Conservation (phyloP, 257 asterid genomes). For the Vinca minor region DNA sequence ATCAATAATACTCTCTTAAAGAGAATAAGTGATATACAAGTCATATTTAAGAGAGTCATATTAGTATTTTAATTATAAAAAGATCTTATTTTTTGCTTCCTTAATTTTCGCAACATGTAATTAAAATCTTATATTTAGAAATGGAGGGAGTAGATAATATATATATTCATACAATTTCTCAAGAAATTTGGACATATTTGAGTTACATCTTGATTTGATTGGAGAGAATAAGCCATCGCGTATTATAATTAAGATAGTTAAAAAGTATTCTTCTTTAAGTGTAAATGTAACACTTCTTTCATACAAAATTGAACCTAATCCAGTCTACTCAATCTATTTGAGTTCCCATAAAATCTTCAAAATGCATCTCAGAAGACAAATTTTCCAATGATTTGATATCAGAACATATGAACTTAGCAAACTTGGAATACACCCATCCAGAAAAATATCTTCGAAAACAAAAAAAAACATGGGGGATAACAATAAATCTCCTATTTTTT, state of each 20-base stretch:
- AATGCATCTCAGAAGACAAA: conserved; percentile 19
- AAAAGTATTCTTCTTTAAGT: conserved; percentile 3
- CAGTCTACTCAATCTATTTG: not conserved
- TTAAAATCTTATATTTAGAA: too few relatives aligned
- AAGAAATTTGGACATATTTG: not conserved
- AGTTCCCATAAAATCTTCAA: conserved; percentile 14
- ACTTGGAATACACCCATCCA: not conserved
- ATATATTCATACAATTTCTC: not conserved
- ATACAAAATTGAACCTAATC: not conserved
- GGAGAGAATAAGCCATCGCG: conserved; percentile 9
- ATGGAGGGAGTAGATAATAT: too few relatives aligned
- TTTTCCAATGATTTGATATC: conserved; percentile 16
- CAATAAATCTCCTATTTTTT: not conserved
- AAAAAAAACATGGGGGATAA: not conserved
- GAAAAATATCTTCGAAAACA: not conserved
- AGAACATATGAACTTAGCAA: conserved; percentile 2
- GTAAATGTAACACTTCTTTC: conserved; percentile 6
- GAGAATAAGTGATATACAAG: too few relatives aligned
- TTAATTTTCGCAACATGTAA: too few relatives aligned
- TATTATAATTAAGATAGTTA: not conserved
- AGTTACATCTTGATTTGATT: conserved; percentile 2
- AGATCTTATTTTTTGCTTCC: too few relatives aligned
- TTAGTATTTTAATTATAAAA: too few relatives aligned
- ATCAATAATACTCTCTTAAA: too few relatives aligned
- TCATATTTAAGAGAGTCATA: too few relatives aligned